phyloP scores from a whole-genome alignment of 164 flowering plant genomes.

The Liriodendron chinense region DNA sequence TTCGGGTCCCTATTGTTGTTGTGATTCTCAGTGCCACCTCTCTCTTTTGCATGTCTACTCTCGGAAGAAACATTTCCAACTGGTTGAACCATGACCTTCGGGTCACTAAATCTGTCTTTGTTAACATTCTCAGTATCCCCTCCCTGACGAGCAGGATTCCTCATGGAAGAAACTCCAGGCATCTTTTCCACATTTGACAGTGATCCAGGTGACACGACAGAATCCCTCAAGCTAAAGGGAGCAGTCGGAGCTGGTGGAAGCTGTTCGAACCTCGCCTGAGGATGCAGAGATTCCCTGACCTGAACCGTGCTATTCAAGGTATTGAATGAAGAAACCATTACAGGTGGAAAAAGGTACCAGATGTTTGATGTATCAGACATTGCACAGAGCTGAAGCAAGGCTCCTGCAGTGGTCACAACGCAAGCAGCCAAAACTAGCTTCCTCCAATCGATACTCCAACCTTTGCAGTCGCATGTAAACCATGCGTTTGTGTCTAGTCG shows the following conservation, averaged over 20 bases:
- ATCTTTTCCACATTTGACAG: neutral
- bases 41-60: neutral
- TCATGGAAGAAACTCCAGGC: neutral
- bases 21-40: neutral
- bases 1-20: neutral
- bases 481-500: conserved; percentile 28
- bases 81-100: conserved; percentile 26
- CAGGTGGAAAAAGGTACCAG: conserved; percentile 31
- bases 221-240: conserved; percentile 26
- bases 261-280: conserved; percentile 21
- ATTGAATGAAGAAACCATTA: conserved; percentile 23
- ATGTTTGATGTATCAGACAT: conserved; percentile 41
- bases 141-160: conserved; percentile 8
- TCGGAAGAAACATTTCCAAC: neutral
- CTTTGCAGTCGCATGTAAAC: conserved; percentile 15
- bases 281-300: conserved; percentile 15
- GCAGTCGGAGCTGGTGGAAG: conserved; percentile 18
- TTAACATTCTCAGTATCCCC: conserved; percentile 20
- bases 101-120: conserved; percentile 10
- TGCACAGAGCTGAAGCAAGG: conserved; percentile 36
- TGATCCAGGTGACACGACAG: conserved; percentile 19
- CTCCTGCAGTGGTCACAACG: conserved; percentile 38
- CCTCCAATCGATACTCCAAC: conserved; percentile 48
- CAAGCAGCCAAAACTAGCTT: conserved; percentile 40
- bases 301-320: conserved; percentile 24